Evolutionary conservation across 148 eudicot genomes (phyloP), one percentile per base, ranked within the genome.

Genomic region (Tetragonia tetragonoides): DNA sequence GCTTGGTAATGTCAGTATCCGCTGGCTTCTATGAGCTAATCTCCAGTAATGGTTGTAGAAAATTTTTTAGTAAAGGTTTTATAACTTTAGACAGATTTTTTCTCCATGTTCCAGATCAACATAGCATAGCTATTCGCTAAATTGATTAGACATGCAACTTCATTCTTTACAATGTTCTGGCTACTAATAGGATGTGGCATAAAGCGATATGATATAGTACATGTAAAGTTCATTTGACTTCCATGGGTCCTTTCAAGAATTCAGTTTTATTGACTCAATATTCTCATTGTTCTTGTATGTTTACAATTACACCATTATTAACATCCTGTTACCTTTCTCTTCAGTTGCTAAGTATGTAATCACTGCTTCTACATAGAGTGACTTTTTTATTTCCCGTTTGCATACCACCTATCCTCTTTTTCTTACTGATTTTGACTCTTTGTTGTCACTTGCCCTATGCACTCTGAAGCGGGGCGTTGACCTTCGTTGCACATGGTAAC

Each of bases 381-480:
- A 11, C 2, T 18, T 5, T 72, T 5, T 72, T 53, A 57, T 71
- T 53, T 54, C 20, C 49, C 49, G 47, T 24, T 37, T 71, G 40
- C 73, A 66, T 44, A 20, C 68, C 41, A 63, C 21, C n/a, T 28
- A 7, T 37, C 38, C 9, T 59, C 15, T 73, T 47, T 17, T 16
- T 38, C 59, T 74, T 74, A 67, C 59, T 57, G 60, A 60, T 8
- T n/a, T 59, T 81, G 57, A 6, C 18, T 34, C 42, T 44, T 59
- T 23, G 78, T 20, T 54, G 77, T 56, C 39, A 81, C 79, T 66
- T 82, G 81, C 66, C 85, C 85, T 39, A 77, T 69, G 15, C 92
- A 89, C 64, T 86, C 86, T 2, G 85, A 73, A 59, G 92, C 85
- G 10, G 87, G 72, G n/a, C 93, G 89, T 73, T 92, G 97, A 28